A percentile compares a stretch with the other conserved stretches of the same genome.
Conservation (phyloP, 2,329 filamentous ascomycete species). For the Aspergillus brasiliensis region DNA sequence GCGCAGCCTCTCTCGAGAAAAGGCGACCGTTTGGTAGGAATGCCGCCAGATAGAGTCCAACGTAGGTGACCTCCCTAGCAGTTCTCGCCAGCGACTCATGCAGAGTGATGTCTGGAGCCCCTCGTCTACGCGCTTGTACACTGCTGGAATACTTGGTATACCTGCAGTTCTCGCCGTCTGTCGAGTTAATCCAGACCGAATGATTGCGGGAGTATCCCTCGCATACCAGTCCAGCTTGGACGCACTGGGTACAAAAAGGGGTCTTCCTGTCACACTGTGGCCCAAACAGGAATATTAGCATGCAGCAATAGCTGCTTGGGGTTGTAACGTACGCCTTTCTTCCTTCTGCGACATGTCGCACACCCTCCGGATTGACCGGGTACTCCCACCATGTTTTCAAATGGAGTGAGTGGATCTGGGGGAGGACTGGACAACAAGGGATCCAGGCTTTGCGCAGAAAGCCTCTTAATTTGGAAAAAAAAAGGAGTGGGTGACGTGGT, state of each 20-base stretch:
- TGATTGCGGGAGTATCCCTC: not conserved
- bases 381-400: not conserved
- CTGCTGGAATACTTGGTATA: not conserved
- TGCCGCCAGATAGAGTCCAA: conserved; percentile 1
- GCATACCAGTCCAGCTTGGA: conserved; percentile 5
- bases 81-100: not conserved
- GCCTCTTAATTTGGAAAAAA: no score
- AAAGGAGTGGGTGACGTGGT: no score
- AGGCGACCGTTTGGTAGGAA: conserved; percentile 5
- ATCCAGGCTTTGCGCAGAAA: no score
- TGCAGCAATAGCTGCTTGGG: not conserved
- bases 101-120: not conserved
- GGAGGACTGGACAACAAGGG: no score
- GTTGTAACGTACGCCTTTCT: conserved; percentile 1
- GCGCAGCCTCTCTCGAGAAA: not conserved
- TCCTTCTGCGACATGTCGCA: not conserved
- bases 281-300: not conserved
- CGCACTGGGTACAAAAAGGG: conserved; percentile 1
- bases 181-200: conserved; percentile 4
- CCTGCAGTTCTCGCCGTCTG: not conserved
- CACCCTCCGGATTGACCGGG: not conserved
- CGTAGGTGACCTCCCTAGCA: not conserved
- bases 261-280: conserved; percentile 1
- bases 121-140: not conserved
- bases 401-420: no score